Evolutionary conservation across 352 stramenopile genomes (phyloP), one percentile per base, ranked within the genome.

Genomic region (Pythium aquatile): DNA sequence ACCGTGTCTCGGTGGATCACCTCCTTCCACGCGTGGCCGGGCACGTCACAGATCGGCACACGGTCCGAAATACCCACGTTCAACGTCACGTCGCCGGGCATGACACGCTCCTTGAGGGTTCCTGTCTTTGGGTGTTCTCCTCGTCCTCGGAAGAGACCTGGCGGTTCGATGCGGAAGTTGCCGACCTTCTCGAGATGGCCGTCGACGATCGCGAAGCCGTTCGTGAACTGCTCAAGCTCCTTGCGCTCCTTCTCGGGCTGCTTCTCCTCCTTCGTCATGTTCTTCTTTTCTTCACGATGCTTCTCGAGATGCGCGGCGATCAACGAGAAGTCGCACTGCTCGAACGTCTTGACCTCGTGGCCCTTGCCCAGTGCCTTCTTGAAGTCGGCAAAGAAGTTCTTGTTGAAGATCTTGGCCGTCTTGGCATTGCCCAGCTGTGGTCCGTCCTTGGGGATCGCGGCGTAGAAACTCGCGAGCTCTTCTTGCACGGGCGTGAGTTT

Each of bases 81-180:
- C 28, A 99, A 81, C 3, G 93, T 98, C 33, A 99, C 97, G 67
- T 99, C 91, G 48, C 98, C 97, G 0, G 98, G 97, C 64, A 93
- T 81, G 3, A 99, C 96, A 26, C 97, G 89, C 54, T 97, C 79
- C 75, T 99, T 99, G 24, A 99, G 69, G 29, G 96, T 99, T 39
- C 98, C 98, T 63, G 98, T 99, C 83, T 99, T 99, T 1, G 98
- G 98, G 78, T 99, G 98, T 61, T 99, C 96, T 28, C 98, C 98
- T 46, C 98, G 91, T 14, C 98, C 98, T 26, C 98, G 91, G 75
- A 99, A 99, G 11, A 99, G 74, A 28, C 96, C 96, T 6, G 98
- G 98, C 9, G 97, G 98, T 81, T 99, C 98, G 62, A 99, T 97
- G 39, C 88, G 94, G 69, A 97, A 98, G 73, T 98, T 99, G 40